Percentiles rank a stretch among this genome's conserved stretches.
Conservation (phyloP, 164 flowering plant genomes). For the Vitis rupestris region DNA sequence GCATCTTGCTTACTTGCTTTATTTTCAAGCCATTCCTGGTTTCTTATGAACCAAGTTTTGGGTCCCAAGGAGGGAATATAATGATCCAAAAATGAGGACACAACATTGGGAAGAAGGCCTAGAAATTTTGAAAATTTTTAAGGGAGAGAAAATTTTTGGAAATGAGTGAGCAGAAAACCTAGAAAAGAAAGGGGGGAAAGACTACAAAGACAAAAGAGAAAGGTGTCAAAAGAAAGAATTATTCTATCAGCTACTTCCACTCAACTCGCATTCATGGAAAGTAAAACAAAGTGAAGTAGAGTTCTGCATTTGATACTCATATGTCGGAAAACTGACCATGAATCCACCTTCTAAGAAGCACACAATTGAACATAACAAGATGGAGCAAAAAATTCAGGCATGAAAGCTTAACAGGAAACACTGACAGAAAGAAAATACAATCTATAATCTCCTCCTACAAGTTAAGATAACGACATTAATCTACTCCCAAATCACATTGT, state of each 20-base stretch:
- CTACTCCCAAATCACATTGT: background rate
- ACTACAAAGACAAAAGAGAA: background rate
- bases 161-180: background rate
- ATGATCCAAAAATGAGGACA: background rate
- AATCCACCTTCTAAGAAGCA: background rate
- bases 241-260: conserved; percentile 11
- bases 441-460: background rate
- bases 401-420: background rate
- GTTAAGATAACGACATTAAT: background rate
- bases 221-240: background rate
- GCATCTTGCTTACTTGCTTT: conserved; percentile 11
- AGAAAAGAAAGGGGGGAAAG: background rate
- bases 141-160: background rate
- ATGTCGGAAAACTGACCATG: conserved; percentile 1
- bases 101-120: background rate
- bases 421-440: too few species aligned
- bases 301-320: background rate
- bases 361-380: background rate
- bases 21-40: conserved; percentile 6
- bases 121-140: background rate
- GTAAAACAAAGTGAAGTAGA: conserved; percentile 10
- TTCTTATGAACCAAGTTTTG: conserved; percentile 16
- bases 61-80: background rate
- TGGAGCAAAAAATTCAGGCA: background rate
- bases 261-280: conserved; percentile 1